These are phyloP conservation scores for Pisolithus albus DNA, from an alignment of 768 basidiomycete species.

Conservation along the genomic window DNA sequence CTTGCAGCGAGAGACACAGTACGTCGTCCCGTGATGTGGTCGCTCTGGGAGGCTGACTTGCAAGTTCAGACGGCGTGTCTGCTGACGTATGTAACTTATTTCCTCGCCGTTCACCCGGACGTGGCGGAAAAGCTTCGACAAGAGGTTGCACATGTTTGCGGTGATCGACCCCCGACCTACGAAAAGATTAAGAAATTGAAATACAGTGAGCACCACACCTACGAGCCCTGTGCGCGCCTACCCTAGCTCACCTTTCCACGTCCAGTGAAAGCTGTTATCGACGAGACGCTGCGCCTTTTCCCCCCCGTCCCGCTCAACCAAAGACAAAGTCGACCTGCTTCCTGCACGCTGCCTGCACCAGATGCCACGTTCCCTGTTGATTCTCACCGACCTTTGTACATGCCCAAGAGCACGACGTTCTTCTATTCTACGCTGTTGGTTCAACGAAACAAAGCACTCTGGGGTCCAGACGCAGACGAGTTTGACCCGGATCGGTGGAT, in stretches of 20 bases:
- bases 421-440: conserved; percentile 56
- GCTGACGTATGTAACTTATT: conserved; percentile 64
- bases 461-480: conserved; percentile 71
- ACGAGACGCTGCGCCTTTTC: conserved; percentile 72
- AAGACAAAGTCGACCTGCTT: conserved; percentile 45
- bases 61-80: conserved; percentile 54
- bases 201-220: conserved; percentile 46
- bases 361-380: conserved; percentile 39
- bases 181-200: conserved; percentile 53
- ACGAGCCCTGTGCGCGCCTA: neutral
- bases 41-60: neutral
- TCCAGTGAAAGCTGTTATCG: conserved; percentile 67
- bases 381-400: conserved; percentile 42
- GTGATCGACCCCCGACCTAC: conserved; percentile 44
- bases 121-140: conserved; percentile 45
- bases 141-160: conserved; percentile 56
- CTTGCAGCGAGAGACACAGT: conserved; percentile 77
- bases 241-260: conserved; percentile 4
- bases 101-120: conserved; percentile 59
- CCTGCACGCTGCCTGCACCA: conserved; percentile 46
- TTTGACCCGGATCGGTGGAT: conserved; percentile 80
- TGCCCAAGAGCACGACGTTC: conserved; percentile 52
- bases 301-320: conserved; percentile 74
- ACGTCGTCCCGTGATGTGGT: conserved; percentile 14
- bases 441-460: conserved; percentile 60